Base-by-base conservation (phyloP, 78 protist species). In the Dictyostelium capitatum region DNA sequence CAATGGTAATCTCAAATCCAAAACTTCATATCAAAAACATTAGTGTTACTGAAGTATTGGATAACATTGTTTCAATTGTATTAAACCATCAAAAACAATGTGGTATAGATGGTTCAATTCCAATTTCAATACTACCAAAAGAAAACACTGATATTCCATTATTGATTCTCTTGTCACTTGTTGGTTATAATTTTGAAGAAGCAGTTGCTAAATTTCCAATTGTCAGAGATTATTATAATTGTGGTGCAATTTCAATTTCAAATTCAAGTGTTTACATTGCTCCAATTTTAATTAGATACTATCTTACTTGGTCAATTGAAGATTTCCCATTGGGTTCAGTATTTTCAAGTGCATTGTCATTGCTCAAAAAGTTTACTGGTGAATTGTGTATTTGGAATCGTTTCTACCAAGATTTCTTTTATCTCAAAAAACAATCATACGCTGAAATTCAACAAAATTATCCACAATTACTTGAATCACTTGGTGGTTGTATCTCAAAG, bases 181-280 rank as follows among this genome's bases (percentile, higher is more conserved):
- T 25, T 11, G 70, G 70, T 62, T 62, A 62, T 25, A 23, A 62
- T 62, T 62, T 25, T 23, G 28, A 62, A 25, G 70, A 62, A 62
- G 70, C 70, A 25, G 28, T 11, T 25, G 23, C 41, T 4, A 62
- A 23, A 5, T 25, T 11, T 62, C 70, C 70, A 62, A 62, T 11
- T 14, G 28, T 62, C 3, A 37, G 23, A 5, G 70, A 62, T 11
- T 62, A 62, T 25, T 62, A 62, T 62, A 4, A 37, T 62, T 25
- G 70, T 25, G 70, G 70, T 62, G 70, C 28, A 11, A 62, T 62
- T 1, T 62, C 70, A 4, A 62, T 62, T 25, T 32, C n/a, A 62
- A 62, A 62, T 62, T 62, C 28, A 4, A 62, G 70, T 62, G 70
- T 62, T 25, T 62, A 25, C 70, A 62, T 62, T 32, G 23, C 70